These are phyloP conservation scores for Heliamphora exappendiculata DNA, from an alignment of 148 eudicot species.

Conservation along the genomic window DNA sequence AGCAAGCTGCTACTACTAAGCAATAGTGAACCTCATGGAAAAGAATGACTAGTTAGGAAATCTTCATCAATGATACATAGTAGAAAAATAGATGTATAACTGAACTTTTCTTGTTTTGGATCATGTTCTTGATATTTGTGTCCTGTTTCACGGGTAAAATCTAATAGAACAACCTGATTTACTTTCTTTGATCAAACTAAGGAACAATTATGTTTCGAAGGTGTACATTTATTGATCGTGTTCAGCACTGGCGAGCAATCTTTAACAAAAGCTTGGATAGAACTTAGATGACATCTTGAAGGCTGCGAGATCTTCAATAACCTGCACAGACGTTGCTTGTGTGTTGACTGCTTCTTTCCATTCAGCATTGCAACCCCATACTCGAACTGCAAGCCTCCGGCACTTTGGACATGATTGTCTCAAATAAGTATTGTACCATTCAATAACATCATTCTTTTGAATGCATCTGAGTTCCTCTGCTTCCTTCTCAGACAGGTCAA, in stretches of 20 bases:
- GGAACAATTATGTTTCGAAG: not conserved
- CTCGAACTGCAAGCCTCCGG: slow-evolving; percentile 68
- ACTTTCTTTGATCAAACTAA: slow-evolving; percentile 2
- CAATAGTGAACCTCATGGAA: not conserved
- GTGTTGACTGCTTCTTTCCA: slow-evolving; percentile 32
- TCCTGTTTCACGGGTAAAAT: not conserved
- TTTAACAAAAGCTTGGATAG: slow-evolving; percentile 67
- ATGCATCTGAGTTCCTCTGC: slow-evolving; percentile 49
- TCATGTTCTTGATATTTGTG: slow-evolving; percentile 1
- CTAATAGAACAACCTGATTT: slow-evolving; percentile 5
- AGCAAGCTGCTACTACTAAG: not conserved
- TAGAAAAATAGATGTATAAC: not conserved
- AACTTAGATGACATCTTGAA: slow-evolving; percentile 54
- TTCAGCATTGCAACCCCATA: slow-evolving; percentile 87
- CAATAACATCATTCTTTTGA: slow-evolving; percentile 46
- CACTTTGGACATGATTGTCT: slow-evolving; percentile 55
- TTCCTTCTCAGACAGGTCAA: slow-evolving; percentile 73
- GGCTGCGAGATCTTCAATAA: slow-evolving; percentile 41
- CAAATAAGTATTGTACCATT: slow-evolving; percentile 67
- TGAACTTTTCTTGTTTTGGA: not conserved
- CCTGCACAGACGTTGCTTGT: slow-evolving; percentile 26
- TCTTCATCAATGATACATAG: slow-evolving; percentile 1
- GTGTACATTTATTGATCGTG: not conserved
- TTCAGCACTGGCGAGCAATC: not conserved
- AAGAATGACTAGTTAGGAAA: not conserved